Evolutionary conservation across 2,329 filamentous ascomycete species (phyloP).

Genomic region (Plenodomus lindquistii): DNA sequence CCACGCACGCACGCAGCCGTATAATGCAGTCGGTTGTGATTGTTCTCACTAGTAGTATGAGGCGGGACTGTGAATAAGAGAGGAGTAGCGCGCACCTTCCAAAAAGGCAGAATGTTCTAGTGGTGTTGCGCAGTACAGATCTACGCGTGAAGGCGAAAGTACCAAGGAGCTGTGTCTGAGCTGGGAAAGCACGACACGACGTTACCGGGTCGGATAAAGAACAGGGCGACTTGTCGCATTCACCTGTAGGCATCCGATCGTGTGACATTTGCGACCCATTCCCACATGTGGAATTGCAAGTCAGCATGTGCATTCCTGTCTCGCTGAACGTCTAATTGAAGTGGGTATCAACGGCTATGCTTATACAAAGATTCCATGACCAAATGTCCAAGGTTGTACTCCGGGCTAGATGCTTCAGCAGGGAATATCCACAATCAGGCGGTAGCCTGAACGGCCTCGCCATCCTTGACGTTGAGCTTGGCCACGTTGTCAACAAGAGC

Average conservation of each 20-base stretch:
- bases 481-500: neutral
- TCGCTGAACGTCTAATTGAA: neutral
- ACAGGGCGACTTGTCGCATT: neutral
- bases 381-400: neutral
- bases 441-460: neutral
- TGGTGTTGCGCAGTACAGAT: neutral
- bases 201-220: no score
- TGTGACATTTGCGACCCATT: neutral
- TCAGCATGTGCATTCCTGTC: neutral
- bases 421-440: neutral
- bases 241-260: neutral
- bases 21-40: neutral
- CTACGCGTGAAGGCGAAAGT: neutral
- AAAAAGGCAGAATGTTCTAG: neutral
- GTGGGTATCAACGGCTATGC: neutral
- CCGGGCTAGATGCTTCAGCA: neutral
- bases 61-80: neutral
- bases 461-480: constrained; percentile 1
- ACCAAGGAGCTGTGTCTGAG: neutral
- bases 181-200: neutral
- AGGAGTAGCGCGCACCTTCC: neutral
- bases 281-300: neutral
- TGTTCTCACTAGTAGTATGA: neutral
- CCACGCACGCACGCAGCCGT: no score
- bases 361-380: neutral